These are phyloP conservation scores for Orobanche coerulescens DNA, from an alignment of 257 asterid genomes.

Conservation along the genomic window DNA sequence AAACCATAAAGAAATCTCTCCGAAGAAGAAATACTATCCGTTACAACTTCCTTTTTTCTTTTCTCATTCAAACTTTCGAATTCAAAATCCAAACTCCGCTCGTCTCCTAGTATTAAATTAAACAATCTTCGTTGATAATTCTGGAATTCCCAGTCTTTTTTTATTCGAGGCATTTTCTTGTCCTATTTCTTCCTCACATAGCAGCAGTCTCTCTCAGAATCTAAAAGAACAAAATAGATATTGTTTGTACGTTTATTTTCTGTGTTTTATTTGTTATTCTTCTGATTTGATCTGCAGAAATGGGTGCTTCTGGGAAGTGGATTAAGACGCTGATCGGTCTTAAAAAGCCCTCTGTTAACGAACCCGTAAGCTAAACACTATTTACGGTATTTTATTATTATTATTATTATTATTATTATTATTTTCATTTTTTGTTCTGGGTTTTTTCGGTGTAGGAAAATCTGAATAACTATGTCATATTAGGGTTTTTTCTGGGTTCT, in stretches of 20 bases:
- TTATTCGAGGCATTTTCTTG: not conserved
- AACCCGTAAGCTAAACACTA: constrained; percentile 33
- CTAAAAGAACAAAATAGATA: not conserved
- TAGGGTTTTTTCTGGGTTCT: too few relatives aligned
- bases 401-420: not conserved
- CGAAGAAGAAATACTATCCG: constrained; percentile 45
- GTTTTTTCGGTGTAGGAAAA: constrained; percentile 33
- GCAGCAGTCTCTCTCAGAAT: constrained; percentile 17
- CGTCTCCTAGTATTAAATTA: constrained; percentile 33
- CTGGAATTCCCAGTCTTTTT: constrained; percentile 19
- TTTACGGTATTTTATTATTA: not conserved
- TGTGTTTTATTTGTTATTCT: not conserved
- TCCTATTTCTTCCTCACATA: constrained; percentile 25
- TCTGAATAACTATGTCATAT: too few relatives aligned
- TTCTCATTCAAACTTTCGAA: constrained; percentile 36
- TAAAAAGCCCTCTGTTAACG: constrained; percentile 40
- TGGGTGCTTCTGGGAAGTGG: constrained; percentile 94
- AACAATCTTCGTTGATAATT: constrained; percentile 3
- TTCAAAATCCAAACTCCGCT: constrained; percentile 50
- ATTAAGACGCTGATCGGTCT: constrained; percentile 63
- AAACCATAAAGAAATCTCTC: constrained; percentile 1
- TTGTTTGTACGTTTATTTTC: not conserved
- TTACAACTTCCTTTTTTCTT: constrained; percentile 32
- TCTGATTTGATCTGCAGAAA: constrained; percentile 19
- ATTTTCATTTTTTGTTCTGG: not conserved